phyloP scores from a whole-genome alignment of 2,329 filamentous ascomycete genomes.

The Fusarium kyushuense region DNA sequence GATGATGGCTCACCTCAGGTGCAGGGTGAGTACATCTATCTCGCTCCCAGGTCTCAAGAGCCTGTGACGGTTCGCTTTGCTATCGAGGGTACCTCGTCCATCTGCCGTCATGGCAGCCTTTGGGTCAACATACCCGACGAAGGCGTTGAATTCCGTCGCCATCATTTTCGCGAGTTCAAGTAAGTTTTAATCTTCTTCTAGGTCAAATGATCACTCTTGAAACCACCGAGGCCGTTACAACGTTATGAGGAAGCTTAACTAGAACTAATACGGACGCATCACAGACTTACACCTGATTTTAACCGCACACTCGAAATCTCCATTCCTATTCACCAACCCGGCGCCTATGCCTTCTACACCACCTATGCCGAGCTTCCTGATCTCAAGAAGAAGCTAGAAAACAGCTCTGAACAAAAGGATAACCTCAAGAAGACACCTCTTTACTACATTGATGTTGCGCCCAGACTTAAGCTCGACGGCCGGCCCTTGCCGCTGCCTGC shows the following conservation, averaged over 20 bases:
- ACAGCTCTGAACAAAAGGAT: constrained; percentile 50
- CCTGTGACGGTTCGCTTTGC: constrained; percentile 87
- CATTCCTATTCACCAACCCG: constrained; percentile 82
- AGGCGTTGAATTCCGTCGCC: constrained; percentile 80
- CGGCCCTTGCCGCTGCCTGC: constrained; percentile 84
- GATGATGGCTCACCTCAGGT: constrained; percentile 94
- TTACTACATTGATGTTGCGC: constrained; percentile 95
- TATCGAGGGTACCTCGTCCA: constrained; percentile 94
- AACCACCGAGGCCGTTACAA: not conserved
- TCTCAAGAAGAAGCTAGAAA: constrained; percentile 54
- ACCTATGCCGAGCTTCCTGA: constrained; percentile 90
- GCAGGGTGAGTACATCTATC: constrained; percentile 89
- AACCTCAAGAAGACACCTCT: constrained; percentile 75
- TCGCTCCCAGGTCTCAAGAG: constrained; percentile 79
- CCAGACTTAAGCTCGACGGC: constrained; percentile 79
- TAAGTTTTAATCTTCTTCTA: constrained; percentile 59
- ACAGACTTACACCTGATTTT: constrained; percentile 89
- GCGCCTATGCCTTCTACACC: constrained; percentile 94
- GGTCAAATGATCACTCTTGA: constrained; percentile 13
- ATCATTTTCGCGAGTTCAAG: constrained; percentile 89
- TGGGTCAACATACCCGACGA: constrained; percentile 95
- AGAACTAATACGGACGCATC: constrained; percentile 20
- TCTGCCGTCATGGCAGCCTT: constrained; percentile 92
- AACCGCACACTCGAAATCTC: constrained; percentile 92
- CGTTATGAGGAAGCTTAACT: not conserved